Percentiles rank a stretch among this genome's conserved stretches.
Evolutionary conservation across 1,284 basidiomycete genomes (phyloP).

Genomic region (Volvariella volvacea): DNA sequence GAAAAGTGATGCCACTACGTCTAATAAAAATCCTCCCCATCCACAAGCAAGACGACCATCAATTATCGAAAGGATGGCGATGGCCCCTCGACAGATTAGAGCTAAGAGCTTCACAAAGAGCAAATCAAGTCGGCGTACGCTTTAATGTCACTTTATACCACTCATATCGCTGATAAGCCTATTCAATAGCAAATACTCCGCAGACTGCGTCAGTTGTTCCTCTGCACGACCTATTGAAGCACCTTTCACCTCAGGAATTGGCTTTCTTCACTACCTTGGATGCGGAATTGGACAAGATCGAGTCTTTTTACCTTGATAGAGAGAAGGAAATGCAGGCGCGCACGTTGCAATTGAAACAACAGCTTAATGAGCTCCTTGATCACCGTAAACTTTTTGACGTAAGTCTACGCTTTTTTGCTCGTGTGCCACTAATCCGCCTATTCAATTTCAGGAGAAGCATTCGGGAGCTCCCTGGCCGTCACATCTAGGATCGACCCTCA

Average conservation of each 20-base stretch:
- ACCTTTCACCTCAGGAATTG: slow-evolving; percentile 52
- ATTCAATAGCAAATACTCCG: neutral
- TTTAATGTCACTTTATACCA: no score
- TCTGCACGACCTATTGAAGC: slow-evolving; percentile 43
- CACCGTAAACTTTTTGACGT: slow-evolving; percentile 69
- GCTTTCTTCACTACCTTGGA: slow-evolving; percentile 76
- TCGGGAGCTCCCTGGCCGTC: slow-evolving; percentile 7
- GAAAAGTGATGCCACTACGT: no score
- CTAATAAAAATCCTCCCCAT: no score
- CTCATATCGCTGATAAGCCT: neutral
- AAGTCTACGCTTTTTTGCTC: slow-evolving; percentile 15
- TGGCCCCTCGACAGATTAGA: no score
- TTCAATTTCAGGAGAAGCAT: slow-evolving; percentile 18
- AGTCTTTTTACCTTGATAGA: slow-evolving; percentile 72
- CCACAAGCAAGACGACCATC: no score
- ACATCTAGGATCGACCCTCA: no score
- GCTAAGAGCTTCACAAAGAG: no score
- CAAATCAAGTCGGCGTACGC: no score
- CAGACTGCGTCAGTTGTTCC: slow-evolving; percentile 15
- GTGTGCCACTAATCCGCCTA: slow-evolving; percentile 2
- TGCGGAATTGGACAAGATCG: slow-evolving; percentile 73
- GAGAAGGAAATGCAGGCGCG: slow-evolving; percentile 62
- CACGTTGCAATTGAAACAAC: slow-evolving; percentile 50
- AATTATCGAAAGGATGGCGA: no score
- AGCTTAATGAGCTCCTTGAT: slow-evolving; percentile 69